Evolutionary conservation across 768 basidiomycete genomes (phyloP).

Genomic region (Tulasnella sp.): DNA sequence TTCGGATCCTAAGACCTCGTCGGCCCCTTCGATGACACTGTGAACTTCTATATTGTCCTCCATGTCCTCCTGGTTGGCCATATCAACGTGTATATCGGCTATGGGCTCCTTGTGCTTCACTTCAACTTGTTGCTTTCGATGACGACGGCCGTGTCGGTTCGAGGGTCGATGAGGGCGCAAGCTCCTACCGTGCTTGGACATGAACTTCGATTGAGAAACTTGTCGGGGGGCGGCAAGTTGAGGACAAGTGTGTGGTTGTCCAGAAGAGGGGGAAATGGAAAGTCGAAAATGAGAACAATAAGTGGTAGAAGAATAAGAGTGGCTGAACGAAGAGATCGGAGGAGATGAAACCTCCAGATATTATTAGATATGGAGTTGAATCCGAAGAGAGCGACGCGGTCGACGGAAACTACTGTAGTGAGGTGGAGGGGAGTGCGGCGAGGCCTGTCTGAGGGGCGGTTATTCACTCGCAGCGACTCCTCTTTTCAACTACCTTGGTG

Average conservation of each 20-base stretch:
- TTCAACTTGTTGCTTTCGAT: not conserved
- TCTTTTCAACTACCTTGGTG: not conserved
- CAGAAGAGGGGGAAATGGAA: not conserved
- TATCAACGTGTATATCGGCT: not conserved
- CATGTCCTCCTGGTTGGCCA: not conserved
- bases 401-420: not conserved
- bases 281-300: not conserved
- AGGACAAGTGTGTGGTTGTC: not conserved
- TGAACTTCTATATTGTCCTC: not conserved
- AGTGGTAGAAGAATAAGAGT: not conserved
- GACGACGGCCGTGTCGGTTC: constrained; percentile 3
- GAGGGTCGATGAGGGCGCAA: not conserved
- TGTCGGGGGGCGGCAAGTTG: not conserved
- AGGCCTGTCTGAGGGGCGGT: not conserved
- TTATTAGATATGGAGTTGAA: constrained; percentile 5
- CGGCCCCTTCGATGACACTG: not conserved
- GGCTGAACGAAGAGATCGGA: not conserved
- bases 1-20: not conserved
- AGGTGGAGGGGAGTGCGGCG: not conserved
- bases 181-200: constrained; percentile 10
- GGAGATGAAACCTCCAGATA: not conserved
- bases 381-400: not conserved
- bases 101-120: not conserved
- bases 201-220: not conserved
- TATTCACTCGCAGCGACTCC: not conserved